Evolutionary conservation across 2,329 filamentous ascomycete genomes (phyloP).

Genomic region (Microdochium paspali): DNA sequence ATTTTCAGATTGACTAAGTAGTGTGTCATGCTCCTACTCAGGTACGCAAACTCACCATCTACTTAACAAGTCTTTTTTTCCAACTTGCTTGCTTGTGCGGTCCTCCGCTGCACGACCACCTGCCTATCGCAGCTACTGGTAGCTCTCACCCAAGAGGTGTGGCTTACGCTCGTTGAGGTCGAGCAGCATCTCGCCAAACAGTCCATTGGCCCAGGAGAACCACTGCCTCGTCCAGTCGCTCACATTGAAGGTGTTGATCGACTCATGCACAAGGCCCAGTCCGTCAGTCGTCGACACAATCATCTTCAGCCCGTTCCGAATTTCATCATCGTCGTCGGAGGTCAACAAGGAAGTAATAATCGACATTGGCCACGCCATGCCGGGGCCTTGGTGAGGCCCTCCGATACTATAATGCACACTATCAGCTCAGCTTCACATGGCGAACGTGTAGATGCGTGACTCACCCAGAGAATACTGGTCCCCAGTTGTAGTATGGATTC

Average conservation of each 20-base stretch:
- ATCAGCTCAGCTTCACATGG: too few relatives aligned
- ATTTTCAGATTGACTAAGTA: too few relatives aligned
- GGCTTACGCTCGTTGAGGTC: constrained; percentile 66
- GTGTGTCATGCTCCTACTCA: too few relatives aligned
- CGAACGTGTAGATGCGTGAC: too few relatives aligned
- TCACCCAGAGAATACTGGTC: constrained; percentile 37
- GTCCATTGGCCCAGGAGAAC: constrained; percentile 84
- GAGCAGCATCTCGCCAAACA: constrained; percentile 76
- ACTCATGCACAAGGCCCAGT: constrained; percentile 76
- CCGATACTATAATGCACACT: constrained; percentile 24
- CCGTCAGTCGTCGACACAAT: constrained; percentile 60
- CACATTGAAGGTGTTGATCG: constrained; percentile 56
- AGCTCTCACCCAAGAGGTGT: constrained; percentile 29
- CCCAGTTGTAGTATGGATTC: constrained; percentile 63
- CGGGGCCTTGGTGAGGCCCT: constrained; percentile 52
- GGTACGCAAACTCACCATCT: too few relatives aligned
- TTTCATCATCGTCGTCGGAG: constrained; percentile 65
- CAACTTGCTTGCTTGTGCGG: too few relatives aligned
- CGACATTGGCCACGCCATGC: constrained; percentile 47
- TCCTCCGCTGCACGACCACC: too few relatives aligned
- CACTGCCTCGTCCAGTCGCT: constrained; percentile 32
- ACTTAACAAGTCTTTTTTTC: too few relatives aligned
- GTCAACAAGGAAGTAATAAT: constrained; percentile 43
- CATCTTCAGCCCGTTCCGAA: constrained; percentile 50
- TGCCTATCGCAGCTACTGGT: constrained; percentile 22